These are phyloP conservation scores for Eragrostis nindensis DNA, from an alignment of 176 grass and related monocot genomes.

Conservation along the genomic window DNA sequence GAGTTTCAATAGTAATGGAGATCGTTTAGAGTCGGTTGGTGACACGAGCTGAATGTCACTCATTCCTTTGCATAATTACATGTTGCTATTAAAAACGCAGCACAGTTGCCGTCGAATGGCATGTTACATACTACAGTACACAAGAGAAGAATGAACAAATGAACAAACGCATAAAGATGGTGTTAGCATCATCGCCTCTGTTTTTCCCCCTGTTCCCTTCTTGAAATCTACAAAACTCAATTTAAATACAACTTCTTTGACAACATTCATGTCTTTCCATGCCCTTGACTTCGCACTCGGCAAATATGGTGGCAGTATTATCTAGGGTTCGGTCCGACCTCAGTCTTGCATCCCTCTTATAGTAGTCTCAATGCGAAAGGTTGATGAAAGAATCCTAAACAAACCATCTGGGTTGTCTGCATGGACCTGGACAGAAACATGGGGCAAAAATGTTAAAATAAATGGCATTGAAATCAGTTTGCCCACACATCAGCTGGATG, in stretches of 20 bases:
- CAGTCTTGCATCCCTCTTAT: slow-evolving; percentile 58
- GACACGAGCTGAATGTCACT: neutral
- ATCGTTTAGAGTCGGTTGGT: neutral
- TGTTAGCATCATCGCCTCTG: neutral
- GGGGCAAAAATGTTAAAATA: neutral
- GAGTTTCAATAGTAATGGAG: too few relatives aligned
- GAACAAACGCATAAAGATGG: neutral
- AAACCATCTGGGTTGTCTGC: slow-evolving; percentile 92
- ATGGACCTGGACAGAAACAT: slow-evolving; percentile 71
- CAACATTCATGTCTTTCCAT: neutral
- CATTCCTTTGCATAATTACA: slow-evolving; percentile 19
- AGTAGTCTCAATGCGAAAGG: slow-evolving; percentile 73
- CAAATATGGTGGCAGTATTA: too few relatives aligned
- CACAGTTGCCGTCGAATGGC: too few relatives aligned
- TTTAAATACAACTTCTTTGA: neutral
- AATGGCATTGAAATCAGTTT: neutral
- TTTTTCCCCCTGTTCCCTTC: neutral
- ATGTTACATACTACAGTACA: slow-evolving; percentile 35
- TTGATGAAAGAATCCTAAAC: slow-evolving; percentile 89
- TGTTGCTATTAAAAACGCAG: neutral
- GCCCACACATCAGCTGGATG: neutral
- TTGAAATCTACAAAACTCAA: slow-evolving; percentile 38
- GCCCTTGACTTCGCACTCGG: too few relatives aligned
- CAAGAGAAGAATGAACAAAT: slow-evolving; percentile 43
- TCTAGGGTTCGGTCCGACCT: too few relatives aligned